phyloP scores from a whole-genome alignment of 768 basidiomycete genomes.

The Trametes cubensis region DNA sequence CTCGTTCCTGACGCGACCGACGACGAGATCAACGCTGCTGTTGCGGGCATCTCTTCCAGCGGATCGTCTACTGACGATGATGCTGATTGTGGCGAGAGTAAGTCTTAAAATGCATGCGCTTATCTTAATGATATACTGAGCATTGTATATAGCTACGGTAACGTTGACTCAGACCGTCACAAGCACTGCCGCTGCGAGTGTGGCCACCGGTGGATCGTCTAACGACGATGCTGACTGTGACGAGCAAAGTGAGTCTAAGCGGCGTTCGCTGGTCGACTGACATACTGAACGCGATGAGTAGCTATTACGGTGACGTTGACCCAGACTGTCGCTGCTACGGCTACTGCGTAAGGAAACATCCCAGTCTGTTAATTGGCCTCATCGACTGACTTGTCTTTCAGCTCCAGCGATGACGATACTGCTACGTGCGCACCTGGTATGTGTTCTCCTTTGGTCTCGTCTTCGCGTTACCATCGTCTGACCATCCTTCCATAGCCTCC shows the following conservation, averaged over 20 bases:
- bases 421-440: constrained; percentile 18
- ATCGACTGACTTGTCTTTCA: not conserved
- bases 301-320: constrained; percentile 30
- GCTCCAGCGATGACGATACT: not conserved
- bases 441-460: not conserved
- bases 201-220: constrained; percentile 22
- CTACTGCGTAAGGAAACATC: constrained; percentile 8
- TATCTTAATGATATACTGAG: not conserved
- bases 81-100: not conserved
- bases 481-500: not conserved
- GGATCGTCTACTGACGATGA: not conserved
- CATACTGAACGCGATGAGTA: constrained; percentile 6
- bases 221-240: constrained; percentile 15
- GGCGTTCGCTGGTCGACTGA: not conserved
- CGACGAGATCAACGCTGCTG: constrained; percentile 59
- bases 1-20: constrained; percentile 57
- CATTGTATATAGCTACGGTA: too few species aligned
- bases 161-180: too few species aligned
- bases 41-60: constrained; percentile 35
- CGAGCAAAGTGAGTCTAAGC: constrained; percentile 2
- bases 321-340: constrained; percentile 22
- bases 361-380: not conserved
- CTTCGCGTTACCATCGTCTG: not conserved
- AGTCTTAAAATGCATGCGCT: not conserved
- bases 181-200: constrained; percentile 6